phyloP scores from a whole-genome alignment of 345 rosid genomes.

The Sonneratia caseolaris region DNA sequence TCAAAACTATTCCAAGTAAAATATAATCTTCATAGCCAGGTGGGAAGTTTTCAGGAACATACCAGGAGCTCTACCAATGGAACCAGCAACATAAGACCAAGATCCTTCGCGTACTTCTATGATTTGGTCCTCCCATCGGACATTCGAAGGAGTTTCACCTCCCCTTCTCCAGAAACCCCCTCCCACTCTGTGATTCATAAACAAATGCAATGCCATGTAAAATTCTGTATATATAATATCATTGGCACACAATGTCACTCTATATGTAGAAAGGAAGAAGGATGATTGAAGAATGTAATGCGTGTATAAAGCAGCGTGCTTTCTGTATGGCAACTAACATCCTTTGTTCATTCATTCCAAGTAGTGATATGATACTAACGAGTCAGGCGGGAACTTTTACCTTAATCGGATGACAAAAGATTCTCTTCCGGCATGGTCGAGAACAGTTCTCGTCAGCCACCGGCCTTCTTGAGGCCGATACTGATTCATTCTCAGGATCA shows the following conservation, averaged over 20 bases:
- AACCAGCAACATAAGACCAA: slow-evolving; percentile 81
- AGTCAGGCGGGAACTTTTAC: slow-evolving; percentile 17
- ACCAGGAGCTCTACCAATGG: slow-evolving; percentile 92
- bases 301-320: no score
- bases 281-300: background rate
- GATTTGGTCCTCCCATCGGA: slow-evolving; percentile 62
- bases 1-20: background rate
- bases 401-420: slow-evolving; percentile 71
- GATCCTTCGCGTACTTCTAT: slow-evolving; percentile 80
- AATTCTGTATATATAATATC: background rate
- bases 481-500: slow-evolving; percentile 50
- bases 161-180: slow-evolving; percentile 83
- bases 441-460: slow-evolving; percentile 89
- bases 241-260: background rate
- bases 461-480: slow-evolving; percentile 83
- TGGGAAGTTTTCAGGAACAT: slow-evolving; percentile 17
- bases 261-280: no score
- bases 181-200: slow-evolving; percentile 39
- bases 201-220: background rate
- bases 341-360: background rate
- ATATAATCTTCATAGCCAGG: background rate
- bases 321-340: no score
- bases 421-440: slow-evolving; percentile 82
- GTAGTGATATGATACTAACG: background rate
- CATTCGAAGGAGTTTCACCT: slow-evolving; percentile 58